These are phyloP conservation scores for Auriscalpium orientale DNA, from an alignment of 768 basidiomycete genomes.

Conservation along the genomic window DNA sequence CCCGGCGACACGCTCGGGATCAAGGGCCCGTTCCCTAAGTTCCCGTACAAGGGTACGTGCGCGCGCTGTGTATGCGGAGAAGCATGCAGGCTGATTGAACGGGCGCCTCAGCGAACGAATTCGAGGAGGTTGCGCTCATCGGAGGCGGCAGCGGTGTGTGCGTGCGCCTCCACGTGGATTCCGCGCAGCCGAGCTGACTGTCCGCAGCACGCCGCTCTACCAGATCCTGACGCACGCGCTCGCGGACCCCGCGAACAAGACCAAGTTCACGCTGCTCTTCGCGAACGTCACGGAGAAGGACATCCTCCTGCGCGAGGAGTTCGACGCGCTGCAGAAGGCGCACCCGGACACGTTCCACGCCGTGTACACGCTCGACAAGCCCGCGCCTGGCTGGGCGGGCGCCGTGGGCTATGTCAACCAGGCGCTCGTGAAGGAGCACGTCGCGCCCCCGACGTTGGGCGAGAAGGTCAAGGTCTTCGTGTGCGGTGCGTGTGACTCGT, in stretches of 20 bases:
- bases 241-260: conserved; percentile 72
- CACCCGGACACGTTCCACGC: conserved; percentile 69
- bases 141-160: conserved; percentile 93
- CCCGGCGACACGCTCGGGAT: conserved; percentile 76
- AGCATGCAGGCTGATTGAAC: neutral
- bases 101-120: conserved; percentile 57
- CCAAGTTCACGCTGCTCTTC: conserved; percentile 89
- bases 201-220: conserved; percentile 68
- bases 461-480: conserved; percentile 86
- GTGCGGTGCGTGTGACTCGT: conserved; percentile 52
- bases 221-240: conserved; percentile 74
- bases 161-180: conserved; percentile 18
- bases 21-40: conserved; percentile 90
- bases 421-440: conserved; percentile 67
- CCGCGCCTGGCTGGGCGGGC: conserved; percentile 56
- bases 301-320: conserved; percentile 77
- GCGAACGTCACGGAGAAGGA: conserved; percentile 87
- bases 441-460: conserved; percentile 52
- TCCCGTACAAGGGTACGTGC: conserved; percentile 67
- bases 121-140: conserved; percentile 81
- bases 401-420: conserved; percentile 63
- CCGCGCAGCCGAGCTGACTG: neutral
- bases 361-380: conserved; percentile 83
- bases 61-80: neutral
- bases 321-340: conserved; percentile 62